Evolutionary conservation across 1,284 basidiomycete species (phyloP).

Genomic region (Xerocomus amazonicus): DNA sequence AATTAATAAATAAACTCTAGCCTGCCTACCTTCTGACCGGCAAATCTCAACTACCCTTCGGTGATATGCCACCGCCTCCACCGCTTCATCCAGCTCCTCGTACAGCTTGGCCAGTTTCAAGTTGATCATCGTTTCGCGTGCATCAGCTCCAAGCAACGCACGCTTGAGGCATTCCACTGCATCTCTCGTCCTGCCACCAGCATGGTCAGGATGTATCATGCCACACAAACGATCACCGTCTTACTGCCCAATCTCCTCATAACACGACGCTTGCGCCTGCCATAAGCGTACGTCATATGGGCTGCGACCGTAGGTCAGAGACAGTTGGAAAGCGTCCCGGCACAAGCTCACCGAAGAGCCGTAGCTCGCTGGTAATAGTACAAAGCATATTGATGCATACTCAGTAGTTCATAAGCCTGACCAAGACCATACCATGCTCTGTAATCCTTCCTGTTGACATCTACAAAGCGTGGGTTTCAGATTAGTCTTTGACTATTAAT

Average conservation of each 20-base stretch:
- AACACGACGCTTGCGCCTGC: constrained; percentile 92
- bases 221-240: constrained; percentile 14
- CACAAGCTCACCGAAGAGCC: constrained; percentile 66
- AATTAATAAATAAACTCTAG: no score
- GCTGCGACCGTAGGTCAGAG: constrained; percentile 39
- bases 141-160: constrained; percentile 81
- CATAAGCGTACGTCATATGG: constrained; percentile 97
- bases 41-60: constrained; percentile 74
- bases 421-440: constrained; percentile 98
- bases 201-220: constrained; percentile 3
- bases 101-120: constrained; percentile 79
- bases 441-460: constrained; percentile 96
- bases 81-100: constrained; percentile 59
- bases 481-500: neutral
- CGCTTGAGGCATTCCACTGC: constrained; percentile 88
- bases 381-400: constrained; percentile 94
- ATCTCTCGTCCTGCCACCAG: constrained; percentile 56
- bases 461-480: constrained; percentile 35
- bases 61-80: constrained; percentile 70
- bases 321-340: neutral
- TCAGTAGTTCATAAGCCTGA: constrained; percentile 94
- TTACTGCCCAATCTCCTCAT: constrained; percentile 84
- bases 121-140: constrained; percentile 72
- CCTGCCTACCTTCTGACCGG: constrained; percentile 44
- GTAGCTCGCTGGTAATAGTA: constrained; percentile 98